Conservation (phyloP, 75 land plant genomes). For the Isoetes taiwanensis region DNA sequence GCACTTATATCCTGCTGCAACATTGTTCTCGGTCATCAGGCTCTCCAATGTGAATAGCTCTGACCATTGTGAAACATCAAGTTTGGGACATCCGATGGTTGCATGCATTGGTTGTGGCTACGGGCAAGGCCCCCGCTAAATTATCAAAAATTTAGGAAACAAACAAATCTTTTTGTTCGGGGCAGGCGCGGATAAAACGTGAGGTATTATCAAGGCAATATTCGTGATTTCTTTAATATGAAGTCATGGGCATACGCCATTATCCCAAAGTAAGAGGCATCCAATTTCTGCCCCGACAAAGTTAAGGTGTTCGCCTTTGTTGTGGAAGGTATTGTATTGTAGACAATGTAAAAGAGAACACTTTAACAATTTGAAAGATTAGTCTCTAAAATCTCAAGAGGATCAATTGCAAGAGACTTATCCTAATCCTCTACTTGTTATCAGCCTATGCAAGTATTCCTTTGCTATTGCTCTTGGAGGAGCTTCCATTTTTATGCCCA, state of each 20-base stretch:
- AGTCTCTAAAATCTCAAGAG: too few relatives aligned
- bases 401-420: too few relatives aligned
- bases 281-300: neutral
- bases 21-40: slow-evolving; percentile 68
- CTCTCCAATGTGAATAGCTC: slow-evolving; percentile 25
- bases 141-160: neutral
- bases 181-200: slow-evolving; percentile 38
- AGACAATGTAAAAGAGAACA: too few relatives aligned
- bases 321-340: slow-evolving; percentile 68
- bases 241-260: slow-evolving; percentile 46
- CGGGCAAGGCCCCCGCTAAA: slow-evolving; percentile 33
- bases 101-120: slow-evolving; percentile 57
- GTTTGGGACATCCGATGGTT: slow-evolving; percentile 47
- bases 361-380: too few relatives aligned
- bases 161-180: slow-evolving; percentile 20
- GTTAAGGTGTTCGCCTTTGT: slow-evolving; percentile 25
- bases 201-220: slow-evolving; percentile 27
- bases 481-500: slow-evolving; percentile 59
- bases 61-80: neutral
- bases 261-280: slow-evolving; percentile 24
- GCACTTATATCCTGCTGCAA: slow-evolving; percentile 65
- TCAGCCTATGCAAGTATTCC: slow-evolving; percentile 81
- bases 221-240: slow-evolving; percentile 57
- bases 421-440: neutral
- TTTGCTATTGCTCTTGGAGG: slow-evolving; percentile 72